Conservation (phyloP, 176 grass and related monocot genomes). For the Musa acuminata region DNA sequence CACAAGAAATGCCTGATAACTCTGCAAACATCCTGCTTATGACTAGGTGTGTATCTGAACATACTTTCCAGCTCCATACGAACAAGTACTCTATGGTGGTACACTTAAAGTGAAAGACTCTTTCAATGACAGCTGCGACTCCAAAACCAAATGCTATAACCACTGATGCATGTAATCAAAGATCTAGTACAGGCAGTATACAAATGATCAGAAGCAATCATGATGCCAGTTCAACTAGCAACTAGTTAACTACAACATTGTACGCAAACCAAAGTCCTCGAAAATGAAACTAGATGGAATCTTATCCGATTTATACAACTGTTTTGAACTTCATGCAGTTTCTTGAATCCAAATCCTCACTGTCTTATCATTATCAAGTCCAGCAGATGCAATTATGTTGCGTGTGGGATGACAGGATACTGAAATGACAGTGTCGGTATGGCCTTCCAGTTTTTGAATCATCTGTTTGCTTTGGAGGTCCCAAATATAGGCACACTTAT, state of each 20-base stretch:
- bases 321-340: constrained; percentile 17
- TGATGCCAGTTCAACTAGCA: not conserved
- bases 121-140: no score
- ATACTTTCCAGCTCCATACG: no score
- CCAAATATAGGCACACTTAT: constrained; percentile 82
- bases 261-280: not conserved
- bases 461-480: constrained; percentile 91
- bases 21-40: no score
- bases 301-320: not conserved
- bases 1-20: no score
- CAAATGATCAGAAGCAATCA: not conserved
- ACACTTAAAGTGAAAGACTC: no score
- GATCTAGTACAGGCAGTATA: not conserved
- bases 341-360: constrained; percentile 79
- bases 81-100: no score
- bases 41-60: no score
- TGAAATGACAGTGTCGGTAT: constrained; percentile 58
- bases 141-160: no score
- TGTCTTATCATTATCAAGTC: constrained; percentile 60
- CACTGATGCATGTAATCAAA: not conserved
- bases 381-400: constrained; percentile 76
- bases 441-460: constrained; percentile 86
- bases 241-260: not conserved
- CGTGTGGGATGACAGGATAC: constrained; percentile 65
- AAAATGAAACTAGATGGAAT: not conserved